Evolutionary conservation across 208 protist genomes (phyloP).

Genomic region (Paratrypanosoma confusum): DNA sequence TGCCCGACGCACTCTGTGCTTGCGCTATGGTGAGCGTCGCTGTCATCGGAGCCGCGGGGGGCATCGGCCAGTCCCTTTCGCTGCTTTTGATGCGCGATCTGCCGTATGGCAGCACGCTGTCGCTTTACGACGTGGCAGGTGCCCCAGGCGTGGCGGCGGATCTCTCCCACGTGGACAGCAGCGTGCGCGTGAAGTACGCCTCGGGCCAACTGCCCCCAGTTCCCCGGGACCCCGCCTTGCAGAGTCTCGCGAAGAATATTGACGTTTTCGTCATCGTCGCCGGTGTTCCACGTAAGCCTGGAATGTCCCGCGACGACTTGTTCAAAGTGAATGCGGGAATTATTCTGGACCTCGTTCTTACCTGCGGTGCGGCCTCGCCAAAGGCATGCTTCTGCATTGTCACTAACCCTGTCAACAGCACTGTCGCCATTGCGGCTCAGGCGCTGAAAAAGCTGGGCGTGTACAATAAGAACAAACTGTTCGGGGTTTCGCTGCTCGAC

Average conservation of each 20-base stretch:
- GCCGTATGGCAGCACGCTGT: conserved; percentile 75
- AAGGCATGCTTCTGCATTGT: conserved; percentile 89
- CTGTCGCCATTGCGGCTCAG: conserved; percentile 90
- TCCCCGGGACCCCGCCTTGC: conserved; percentile 55
- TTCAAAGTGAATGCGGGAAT: conserved; percentile 95
- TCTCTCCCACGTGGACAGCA: conserved; percentile 85
- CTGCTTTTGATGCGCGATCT: conserved; percentile 71
- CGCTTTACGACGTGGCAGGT: conserved; percentile 84
- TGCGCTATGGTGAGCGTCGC: conserved; percentile 71
- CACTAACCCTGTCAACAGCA: conserved; percentile 96
- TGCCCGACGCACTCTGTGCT: background rate
- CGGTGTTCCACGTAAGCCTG: conserved; percentile 94
- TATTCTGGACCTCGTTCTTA: conserved; percentile 80
- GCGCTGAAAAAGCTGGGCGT: conserved; percentile 82
- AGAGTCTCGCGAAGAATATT: conserved; percentile 55
- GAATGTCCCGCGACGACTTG: conserved; percentile 95
- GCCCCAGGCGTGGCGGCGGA: conserved; percentile 91
- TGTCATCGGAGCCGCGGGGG: conserved; percentile 80
- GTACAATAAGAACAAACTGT: conserved; percentile 79
- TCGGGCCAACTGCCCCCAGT: conserved; percentile 48
- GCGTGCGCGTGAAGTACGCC: conserved; percentile 68
- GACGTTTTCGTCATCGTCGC: conserved; percentile 92
- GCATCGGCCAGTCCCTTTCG: conserved; percentile 83
- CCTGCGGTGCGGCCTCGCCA: conserved; percentile 71
- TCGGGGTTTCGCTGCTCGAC: conserved; percentile 91